Percentiles rank a stretch among this genome's conserved stretches.
These are phyloP conservation scores for Phialemonium atrogriseum DNA, from an alignment of 2,329 filamentous ascomycete genomes.

Conservation along the genomic window DNA sequence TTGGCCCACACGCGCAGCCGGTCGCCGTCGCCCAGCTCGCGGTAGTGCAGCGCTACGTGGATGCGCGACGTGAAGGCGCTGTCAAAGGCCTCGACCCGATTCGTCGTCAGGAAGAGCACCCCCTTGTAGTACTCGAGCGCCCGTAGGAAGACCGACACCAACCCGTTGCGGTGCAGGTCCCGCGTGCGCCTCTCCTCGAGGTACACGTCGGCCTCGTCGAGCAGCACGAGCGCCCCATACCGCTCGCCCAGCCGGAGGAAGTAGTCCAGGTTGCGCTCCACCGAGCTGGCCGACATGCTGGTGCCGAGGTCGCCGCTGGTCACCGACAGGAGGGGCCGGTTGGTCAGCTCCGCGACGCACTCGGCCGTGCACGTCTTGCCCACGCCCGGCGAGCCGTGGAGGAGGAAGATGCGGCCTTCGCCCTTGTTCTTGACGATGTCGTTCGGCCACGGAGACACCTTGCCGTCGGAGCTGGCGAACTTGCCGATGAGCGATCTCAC, in stretches of 20 bases:
- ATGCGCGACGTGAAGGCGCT: slow-evolving; percentile 40
- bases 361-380: slow-evolving; percentile 51
- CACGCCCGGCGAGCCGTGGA: slow-evolving; percentile 45
- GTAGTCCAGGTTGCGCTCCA: slow-evolving; percentile 36
- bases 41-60: slow-evolving; percentile 40
- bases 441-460: slow-evolving; percentile 33
- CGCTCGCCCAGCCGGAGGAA: slow-evolving; percentile 40
- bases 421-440: slow-evolving; percentile 44
- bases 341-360: slow-evolving; percentile 42
- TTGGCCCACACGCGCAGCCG: slow-evolving; percentile 36
- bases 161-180: slow-evolving; percentile 37
- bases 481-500: slow-evolving; percentile 39
- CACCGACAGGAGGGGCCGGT: slow-evolving; percentile 41
- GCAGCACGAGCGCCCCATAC: slow-evolving; percentile 42
- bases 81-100: slow-evolving; percentile 39
- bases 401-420: slow-evolving; percentile 39
- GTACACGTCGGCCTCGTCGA: slow-evolving; percentile 55
- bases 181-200: slow-evolving; percentile 39
- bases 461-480: slow-evolving; percentile 30
- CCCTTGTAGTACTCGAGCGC: slow-evolving; percentile 43
- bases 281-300: slow-evolving; percentile 18
- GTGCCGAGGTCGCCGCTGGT: slow-evolving; percentile 40
- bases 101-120: slow-evolving; percentile 42
- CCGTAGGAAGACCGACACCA: slow-evolving; percentile 41
- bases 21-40: slow-evolving; percentile 29